phyloP scores from a whole-genome alignment of 2,329 filamentous ascomycete genomes.

The Blumeria graminis region DNA sequence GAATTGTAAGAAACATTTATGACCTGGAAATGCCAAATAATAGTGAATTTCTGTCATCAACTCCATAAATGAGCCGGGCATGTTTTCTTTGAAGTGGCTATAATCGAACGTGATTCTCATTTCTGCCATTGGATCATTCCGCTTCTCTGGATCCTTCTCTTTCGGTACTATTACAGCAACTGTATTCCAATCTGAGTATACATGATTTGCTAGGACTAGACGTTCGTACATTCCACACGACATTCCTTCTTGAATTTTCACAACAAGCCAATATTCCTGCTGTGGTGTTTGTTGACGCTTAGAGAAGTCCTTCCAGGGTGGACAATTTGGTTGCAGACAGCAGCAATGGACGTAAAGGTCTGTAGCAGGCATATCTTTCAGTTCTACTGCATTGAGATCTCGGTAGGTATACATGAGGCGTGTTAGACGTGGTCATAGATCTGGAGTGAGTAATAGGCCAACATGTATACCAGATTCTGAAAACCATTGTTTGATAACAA shows the following conservation, averaged over 20 bases:
- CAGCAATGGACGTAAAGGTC: too few relatives aligned
- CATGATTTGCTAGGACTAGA: background rate
- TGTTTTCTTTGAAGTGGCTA: conserved; percentile 1
- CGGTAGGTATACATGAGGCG: too few relatives aligned
- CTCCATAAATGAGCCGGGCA: background rate
- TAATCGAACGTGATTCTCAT: background rate
- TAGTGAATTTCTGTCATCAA: background rate
- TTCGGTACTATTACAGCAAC: background rate
- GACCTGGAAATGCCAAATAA: background rate
- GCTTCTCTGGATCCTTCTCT: background rate
- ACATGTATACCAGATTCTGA: too few relatives aligned
- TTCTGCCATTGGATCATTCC: background rate
- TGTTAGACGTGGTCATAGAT: too few relatives aligned
- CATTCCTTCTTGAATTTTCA: background rate
- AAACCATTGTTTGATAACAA: background rate
- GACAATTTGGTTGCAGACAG: background rate
- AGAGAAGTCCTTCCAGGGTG: background rate
- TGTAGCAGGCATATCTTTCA: too few relatives aligned
- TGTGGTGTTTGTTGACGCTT: background rate
- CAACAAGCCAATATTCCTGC: background rate
- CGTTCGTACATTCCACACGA: background rate
- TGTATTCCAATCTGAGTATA: conserved; percentile 1
- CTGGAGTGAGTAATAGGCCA: too few relatives aligned
- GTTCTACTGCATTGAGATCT: background rate
- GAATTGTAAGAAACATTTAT: background rate